Conservation (phyloP, 352 stramenopile species). For the Pythium oligandrum region DNA sequence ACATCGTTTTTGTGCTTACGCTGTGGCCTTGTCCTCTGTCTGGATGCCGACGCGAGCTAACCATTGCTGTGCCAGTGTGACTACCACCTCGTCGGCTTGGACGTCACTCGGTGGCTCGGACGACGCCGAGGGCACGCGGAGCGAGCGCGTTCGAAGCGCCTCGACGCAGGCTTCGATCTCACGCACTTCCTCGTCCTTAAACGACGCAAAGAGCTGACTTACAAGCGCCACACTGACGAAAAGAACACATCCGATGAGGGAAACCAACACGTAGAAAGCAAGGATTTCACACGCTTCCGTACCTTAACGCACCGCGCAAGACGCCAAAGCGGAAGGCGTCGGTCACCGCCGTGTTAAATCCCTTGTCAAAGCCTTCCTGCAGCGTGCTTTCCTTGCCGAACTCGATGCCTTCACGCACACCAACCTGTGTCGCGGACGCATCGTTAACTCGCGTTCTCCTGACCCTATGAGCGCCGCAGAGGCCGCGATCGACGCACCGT, state of each 20-base stretch:
- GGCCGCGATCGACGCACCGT: slow-evolving; percentile 26
- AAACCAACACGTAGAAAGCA: slow-evolving; percentile 1
- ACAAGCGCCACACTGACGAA: slow-evolving; percentile 11
- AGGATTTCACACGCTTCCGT: not conserved
- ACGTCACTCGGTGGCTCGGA: not conserved
- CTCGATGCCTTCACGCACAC: slow-evolving; percentile 66
- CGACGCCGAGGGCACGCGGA: slow-evolving; percentile 4
- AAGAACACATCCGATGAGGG: too few species aligned
- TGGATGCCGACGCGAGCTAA: not conserved
- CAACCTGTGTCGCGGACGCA: slow-evolving; percentile 27
- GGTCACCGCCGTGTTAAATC: slow-evolving; percentile 32
- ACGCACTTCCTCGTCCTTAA: not conserved
- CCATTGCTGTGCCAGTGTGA: not conserved
- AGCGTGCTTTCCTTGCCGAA: slow-evolving; percentile 65
- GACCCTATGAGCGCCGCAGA: not conserved
- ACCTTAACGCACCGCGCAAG: slow-evolving; percentile 51
- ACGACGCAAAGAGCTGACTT: slow-evolving; percentile 19
- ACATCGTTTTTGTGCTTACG: too few species aligned
- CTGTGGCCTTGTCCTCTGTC: too few species aligned
- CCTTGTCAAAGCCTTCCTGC: slow-evolving; percentile 63
- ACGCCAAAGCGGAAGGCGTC: slow-evolving; percentile 36
- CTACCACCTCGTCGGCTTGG: not conserved
- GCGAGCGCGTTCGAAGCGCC: slow-evolving; percentile 8
- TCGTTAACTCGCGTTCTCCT: not conserved
- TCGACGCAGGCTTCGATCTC: slow-evolving; percentile 6